Conservation (phyloP, 805 yeast genomes). For the Zygosaccharomyces siamensis region DNA sequence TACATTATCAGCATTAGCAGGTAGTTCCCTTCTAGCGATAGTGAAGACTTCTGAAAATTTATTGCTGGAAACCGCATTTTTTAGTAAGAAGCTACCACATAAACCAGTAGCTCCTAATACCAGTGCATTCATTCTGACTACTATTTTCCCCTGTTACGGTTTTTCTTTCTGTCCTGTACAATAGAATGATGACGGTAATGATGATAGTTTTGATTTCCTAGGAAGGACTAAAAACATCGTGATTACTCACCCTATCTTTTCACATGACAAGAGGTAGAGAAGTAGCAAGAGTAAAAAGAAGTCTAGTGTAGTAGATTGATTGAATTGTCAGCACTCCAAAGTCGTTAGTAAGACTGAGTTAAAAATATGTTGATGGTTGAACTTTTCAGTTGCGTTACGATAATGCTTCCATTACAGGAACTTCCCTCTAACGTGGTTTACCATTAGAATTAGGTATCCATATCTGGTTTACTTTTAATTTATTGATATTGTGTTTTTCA, state of each 20-base stretch:
- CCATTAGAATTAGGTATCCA: too few species aligned
- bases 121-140: constrained; percentile 29
- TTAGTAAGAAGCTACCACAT: constrained; percentile 58
- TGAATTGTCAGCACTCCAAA: not conserved
- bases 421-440: too few species aligned
- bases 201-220: not conserved
- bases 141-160: not conserved
- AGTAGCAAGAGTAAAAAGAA: not conserved
- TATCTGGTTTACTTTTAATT: too few species aligned
- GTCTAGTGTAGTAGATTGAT: not conserved
- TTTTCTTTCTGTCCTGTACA: too few species aligned
- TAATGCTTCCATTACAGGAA: too few species aligned
- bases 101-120: constrained; percentile 76
- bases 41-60: constrained; percentile 42
- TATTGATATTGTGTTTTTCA: not conserved
- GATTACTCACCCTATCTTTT: not conserved
- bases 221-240: not conserved
- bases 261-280: not conserved
- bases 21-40: constrained; percentile 47
- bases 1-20: constrained; percentile 30
- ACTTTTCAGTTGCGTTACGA: too few species aligned
- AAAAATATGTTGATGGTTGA: too few species aligned
- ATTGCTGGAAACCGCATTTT: constrained; percentile 38
- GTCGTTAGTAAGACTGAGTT: too few species aligned
- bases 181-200: too few species aligned